These are phyloP conservation scores for Aureobasidium sp. DNA, from an alignment of 2,329 filamentous ascomycete genomes.

Conservation along the genomic window DNA sequence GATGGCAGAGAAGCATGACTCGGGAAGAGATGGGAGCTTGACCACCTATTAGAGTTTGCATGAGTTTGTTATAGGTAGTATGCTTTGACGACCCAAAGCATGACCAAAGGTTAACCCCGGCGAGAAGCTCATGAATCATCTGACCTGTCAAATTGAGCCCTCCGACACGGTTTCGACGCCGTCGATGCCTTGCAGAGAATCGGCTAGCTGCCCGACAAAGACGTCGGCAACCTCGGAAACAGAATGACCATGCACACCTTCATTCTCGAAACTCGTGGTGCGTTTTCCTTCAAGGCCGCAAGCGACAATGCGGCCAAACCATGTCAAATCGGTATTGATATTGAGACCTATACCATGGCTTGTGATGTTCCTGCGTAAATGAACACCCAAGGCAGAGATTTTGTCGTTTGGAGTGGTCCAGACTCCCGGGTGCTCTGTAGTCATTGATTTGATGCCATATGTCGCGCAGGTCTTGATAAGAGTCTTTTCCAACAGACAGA, in stretches of 20 bases:
- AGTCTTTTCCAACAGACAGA: conserved; percentile 67
- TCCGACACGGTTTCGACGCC: conserved; percentile 21
- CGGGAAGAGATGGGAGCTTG: background rate
- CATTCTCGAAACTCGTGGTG: conserved; percentile 64
- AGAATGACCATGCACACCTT: conserved; percentile 36
- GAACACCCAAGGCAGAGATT: conserved; percentile 88
- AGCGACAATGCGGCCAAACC: conserved; percentile 72
- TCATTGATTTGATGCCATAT: conserved; percentile 57
- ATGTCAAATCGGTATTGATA: conserved; percentile 56
- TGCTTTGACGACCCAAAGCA: conserved; percentile 3
- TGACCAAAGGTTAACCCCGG: too few relatives aligned
- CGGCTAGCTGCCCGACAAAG: conserved; percentile 37
- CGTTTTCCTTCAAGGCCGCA: conserved; percentile 77
- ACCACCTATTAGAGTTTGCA: background rate
- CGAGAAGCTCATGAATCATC: too few relatives aligned
- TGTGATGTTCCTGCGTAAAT: conserved; percentile 74
- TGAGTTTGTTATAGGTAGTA: conserved; percentile 11
- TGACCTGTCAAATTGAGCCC: background rate
- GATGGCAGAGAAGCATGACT: too few relatives aligned
- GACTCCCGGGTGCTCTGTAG: conserved; percentile 73
- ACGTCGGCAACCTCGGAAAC: conserved; percentile 34
- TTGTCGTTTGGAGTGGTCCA: conserved; percentile 61
- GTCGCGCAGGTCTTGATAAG: conserved; percentile 59
- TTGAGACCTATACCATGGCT: conserved; percentile 81
- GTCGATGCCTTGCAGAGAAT: conserved; percentile 24